phyloP scores from a whole-genome alignment of 169 alveolate species.

The Pseudocohnilembus persalinus region DNA sequence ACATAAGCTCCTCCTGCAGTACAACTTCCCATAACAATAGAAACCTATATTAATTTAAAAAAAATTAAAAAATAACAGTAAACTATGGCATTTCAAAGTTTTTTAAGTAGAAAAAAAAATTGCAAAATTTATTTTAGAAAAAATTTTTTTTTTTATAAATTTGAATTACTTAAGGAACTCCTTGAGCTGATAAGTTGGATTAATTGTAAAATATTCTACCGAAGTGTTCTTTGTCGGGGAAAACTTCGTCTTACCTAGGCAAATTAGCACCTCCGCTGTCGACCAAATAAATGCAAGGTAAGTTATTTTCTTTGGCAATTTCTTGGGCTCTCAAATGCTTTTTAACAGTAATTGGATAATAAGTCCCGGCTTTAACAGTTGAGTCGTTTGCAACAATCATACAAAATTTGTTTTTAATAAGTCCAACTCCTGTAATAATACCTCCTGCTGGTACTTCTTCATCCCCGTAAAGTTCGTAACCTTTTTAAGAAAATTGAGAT shows the following conservation, averaged over 20 bases:
- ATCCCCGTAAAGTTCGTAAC: constrained; percentile 41
- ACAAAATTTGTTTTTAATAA: constrained; percentile 66
- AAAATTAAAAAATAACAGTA: background rate
- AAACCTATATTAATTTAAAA: constrained; percentile 13
- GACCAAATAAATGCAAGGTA: constrained; percentile 89
- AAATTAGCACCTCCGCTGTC: constrained; percentile 92
- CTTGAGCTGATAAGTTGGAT: constrained; percentile 76
- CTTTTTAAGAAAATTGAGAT: background rate
- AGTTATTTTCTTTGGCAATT: constrained; percentile 82
- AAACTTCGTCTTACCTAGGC: constrained; percentile 87
- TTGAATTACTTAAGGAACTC: constrained; percentile 60
- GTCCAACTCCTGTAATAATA: constrained; percentile 82
- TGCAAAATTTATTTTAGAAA: background rate
- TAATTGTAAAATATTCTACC: constrained; percentile 89
- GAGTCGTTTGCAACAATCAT: constrained; percentile 83
- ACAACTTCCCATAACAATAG: constrained; percentile 88
- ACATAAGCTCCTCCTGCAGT: constrained; percentile 93
- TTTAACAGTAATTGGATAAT: constrained; percentile 87
- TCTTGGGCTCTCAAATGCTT: constrained; percentile 90
- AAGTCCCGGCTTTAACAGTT: constrained; percentile 88
- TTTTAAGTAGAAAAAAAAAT: too few species aligned
- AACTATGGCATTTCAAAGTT: too few species aligned
- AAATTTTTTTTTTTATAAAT: background rate
- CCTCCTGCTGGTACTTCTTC: constrained; percentile 82
- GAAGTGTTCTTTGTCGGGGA: constrained; percentile 88